Evolutionary conservation across 2,329 filamentous ascomycete species (phyloP).

Genomic region (Monosporascus sp.): DNA sequence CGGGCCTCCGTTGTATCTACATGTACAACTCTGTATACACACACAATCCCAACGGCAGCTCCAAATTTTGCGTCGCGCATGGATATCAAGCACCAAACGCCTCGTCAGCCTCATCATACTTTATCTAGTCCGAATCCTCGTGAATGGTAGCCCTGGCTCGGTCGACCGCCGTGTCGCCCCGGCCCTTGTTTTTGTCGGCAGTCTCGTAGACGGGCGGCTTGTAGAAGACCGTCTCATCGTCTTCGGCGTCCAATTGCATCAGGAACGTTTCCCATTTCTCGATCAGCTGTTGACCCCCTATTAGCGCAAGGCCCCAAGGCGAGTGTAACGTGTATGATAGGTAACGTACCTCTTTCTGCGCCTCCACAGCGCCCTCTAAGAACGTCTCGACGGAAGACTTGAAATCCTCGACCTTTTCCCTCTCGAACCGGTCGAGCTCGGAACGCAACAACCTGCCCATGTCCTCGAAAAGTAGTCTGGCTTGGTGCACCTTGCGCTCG

Average conservation of each 20-base stretch:
- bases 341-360: constrained; percentile 84
- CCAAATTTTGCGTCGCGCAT: not conserved
- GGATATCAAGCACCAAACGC: constrained; percentile 9
- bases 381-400: constrained; percentile 98
- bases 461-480: constrained; percentile 86
- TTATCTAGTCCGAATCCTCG: constrained; percentile 52
- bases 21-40: constrained; percentile 27
- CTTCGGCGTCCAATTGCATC: constrained; percentile 90
- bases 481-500: constrained; percentile 87
- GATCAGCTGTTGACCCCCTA: constrained; percentile 42
- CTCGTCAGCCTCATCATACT: not conserved
- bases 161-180: constrained; percentile 55
- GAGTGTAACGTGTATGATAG: not conserved
- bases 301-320: constrained; percentile 13
- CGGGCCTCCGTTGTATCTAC: constrained; percentile 13
- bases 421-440: constrained; percentile 90
- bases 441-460: constrained; percentile 91
- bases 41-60: not conserved
- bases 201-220: constrained; percentile 54
- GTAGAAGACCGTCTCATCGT: constrained; percentile 69
- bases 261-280: constrained; percentile 99
- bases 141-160: constrained; percentile 54
- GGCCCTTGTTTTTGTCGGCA: constrained; percentile 38
- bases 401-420: constrained; percentile 98
- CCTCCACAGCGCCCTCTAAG: constrained; percentile 92